Conservation (phyloP, 1,284 basidiomycete species). For the Coniferiporia sulphurascens region DNA sequence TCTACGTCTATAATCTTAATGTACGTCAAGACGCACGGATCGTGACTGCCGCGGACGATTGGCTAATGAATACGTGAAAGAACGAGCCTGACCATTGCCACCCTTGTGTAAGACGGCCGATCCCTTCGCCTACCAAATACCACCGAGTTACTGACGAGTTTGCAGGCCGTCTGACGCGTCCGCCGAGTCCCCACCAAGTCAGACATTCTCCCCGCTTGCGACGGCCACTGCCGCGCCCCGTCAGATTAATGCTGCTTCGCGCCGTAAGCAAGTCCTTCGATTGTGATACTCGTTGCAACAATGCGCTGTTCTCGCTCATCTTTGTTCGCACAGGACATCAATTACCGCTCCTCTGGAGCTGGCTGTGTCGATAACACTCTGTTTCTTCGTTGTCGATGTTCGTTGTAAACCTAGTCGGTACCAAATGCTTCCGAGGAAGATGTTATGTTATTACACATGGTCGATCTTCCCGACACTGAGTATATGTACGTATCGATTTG, state of each 20-base stretch:
- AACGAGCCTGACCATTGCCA: conserved; percentile 15
- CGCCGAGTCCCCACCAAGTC: conserved; percentile 2
- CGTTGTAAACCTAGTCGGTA: neutral
- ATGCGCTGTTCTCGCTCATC: neutral
- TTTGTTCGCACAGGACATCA: conserved; percentile 7
- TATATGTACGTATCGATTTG: neutral
- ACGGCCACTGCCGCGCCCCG: conserved; percentile 14
- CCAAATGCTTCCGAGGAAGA: neutral
- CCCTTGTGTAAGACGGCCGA: conserved; percentile 4
- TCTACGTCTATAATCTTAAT: conserved; percentile 18
- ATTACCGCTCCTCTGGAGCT: conserved; percentile 13
- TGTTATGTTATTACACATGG: neutral
- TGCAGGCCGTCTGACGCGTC: conserved; percentile 3
- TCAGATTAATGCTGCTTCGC: conserved; percentile 12
- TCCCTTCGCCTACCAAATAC: neutral
- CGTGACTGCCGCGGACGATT: neutral
- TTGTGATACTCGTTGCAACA: neutral
- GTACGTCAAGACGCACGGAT: conserved; percentile 15
- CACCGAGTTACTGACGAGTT: neutral
- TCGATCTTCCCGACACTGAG: neutral
- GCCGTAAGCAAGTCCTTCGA: conserved; percentile 5
- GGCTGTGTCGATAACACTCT: neutral
- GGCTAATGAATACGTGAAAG: conserved; percentile 6
- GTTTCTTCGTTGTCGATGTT: neutral
- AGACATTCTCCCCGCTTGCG: conserved; percentile 14